A percentile compares a stretch with the other conserved stretches of the same genome.
phyloP scores from a whole-genome alignment of 2,329 filamentous ascomycete species.

The Cladosporium oxysporum region DNA sequence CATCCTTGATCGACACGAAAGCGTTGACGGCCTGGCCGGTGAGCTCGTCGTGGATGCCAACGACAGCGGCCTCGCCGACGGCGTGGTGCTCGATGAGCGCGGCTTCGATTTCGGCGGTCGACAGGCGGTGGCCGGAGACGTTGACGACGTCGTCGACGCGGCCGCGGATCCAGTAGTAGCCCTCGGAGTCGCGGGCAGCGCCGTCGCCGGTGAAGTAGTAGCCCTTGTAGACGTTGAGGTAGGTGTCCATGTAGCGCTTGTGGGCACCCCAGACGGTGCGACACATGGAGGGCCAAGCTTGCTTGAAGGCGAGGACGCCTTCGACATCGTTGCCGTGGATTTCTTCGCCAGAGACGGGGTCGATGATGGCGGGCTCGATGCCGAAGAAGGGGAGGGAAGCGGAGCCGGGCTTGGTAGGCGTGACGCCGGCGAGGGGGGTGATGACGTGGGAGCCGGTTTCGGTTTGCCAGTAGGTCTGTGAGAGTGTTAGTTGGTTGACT shows the following conservation, averaged over 20 bases:
- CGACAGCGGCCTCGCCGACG: conserved; percentile 92
- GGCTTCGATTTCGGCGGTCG: conserved; percentile 96
- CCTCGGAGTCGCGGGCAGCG: conserved; percentile 92
- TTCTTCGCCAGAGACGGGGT: conserved; percentile 91
- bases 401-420: conserved; percentile 93
- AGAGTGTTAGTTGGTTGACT: conserved; percentile 23
- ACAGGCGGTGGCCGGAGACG: conserved; percentile 92
- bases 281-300: conserved; percentile 97
- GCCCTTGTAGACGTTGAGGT: conserved; percentile 95
- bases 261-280: conserved; percentile 97
- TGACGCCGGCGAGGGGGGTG: conserved; percentile 86
- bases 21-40: conserved; percentile 97
- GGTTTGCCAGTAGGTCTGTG: conserved; percentile 98
- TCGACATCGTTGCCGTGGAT: conserved; percentile 95
- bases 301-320: conserved; percentile 94
- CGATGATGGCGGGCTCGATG: conserved; percentile 95
- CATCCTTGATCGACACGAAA: conserved; percentile 90
- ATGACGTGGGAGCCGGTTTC: conserved; percentile 98
- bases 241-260: conserved; percentile 98
- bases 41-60: conserved; percentile 88
- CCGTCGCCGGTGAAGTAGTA: conserved; percentile 97
- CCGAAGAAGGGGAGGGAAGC: conserved; percentile 97
- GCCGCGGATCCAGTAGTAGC: conserved; percentile 99
- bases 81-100: conserved; percentile 88
- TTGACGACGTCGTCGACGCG: conserved; percentile 99